Percentiles rank a stretch among this genome's conserved stretches.
Evolutionary conservation across 2,329 filamentous ascomycete species (phyloP).

Genomic region (Colletotrichum lindemuthianum): DNA sequence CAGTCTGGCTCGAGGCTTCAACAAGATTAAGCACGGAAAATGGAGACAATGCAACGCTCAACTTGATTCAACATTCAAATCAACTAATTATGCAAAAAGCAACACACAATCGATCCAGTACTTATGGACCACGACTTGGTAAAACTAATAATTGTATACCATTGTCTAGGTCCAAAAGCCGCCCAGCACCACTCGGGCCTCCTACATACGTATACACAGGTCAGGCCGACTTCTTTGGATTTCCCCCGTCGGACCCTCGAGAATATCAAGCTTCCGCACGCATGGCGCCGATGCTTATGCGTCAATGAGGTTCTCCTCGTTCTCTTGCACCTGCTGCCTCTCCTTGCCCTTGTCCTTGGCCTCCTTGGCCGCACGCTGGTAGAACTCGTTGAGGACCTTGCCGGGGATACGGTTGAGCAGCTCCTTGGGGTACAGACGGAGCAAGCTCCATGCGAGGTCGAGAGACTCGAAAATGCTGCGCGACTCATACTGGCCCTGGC

Average conservation of each 20-base stretch:
- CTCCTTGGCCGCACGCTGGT: slow-evolving; percentile 73
- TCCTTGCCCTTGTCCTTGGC: slow-evolving; percentile 71
- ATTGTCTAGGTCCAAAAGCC: slow-evolving; percentile 35
- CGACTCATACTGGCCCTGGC: slow-evolving; percentile 91
- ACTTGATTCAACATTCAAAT: not conserved
- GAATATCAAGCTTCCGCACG: slow-evolving; percentile 21
- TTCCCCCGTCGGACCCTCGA: slow-evolving; percentile 21
- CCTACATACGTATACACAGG: slow-evolving; percentile 36
- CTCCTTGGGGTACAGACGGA: slow-evolving; percentile 98
- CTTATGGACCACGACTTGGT: slow-evolving; percentile 19
- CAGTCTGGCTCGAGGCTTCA: too few relatives aligned
- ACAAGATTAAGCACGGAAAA: too few relatives aligned
- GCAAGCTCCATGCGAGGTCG: slow-evolving; percentile 94
- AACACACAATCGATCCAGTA: slow-evolving; percentile 9
- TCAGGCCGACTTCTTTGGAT: slow-evolving; percentile 6
- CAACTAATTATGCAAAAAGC: slow-evolving; percentile 21
- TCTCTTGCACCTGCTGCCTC: slow-evolving; percentile 55
- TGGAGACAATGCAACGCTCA: too few relatives aligned
- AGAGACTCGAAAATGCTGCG: slow-evolving; percentile 93
- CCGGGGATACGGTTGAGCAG: slow-evolving; percentile 93
- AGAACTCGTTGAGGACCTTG: slow-evolving; percentile 86
- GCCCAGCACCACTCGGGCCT: slow-evolving; percentile 17
- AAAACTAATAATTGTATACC: slow-evolving; percentile 34
- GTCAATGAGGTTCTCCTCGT: slow-evolving; percentile 70
- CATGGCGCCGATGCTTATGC: slow-evolving; percentile 50